phyloP scores from a whole-genome alignment of 345 rosid species.

The Syzygium aqueum region DNA sequence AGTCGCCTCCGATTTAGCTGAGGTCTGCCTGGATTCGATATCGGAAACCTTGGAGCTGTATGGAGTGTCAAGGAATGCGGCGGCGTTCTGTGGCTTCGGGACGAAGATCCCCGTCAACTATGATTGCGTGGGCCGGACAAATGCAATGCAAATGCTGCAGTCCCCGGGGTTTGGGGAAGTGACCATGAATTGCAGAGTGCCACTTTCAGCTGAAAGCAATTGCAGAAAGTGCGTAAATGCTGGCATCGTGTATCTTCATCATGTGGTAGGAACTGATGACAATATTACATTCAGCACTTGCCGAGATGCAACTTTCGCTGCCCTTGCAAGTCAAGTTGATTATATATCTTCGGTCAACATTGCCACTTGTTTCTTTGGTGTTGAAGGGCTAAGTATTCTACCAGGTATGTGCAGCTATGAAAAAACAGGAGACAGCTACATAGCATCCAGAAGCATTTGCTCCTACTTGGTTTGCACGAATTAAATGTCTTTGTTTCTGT shows the following conservation, averaged over 20 bases:
- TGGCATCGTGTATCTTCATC: slow-evolving; percentile 61
- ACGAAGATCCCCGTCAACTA: slow-evolving; percentile 72
- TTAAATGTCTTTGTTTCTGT: neutral
- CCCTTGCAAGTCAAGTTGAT: slow-evolving; percentile 70
- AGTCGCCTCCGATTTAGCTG: slow-evolving; percentile 39
- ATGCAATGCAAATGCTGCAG: slow-evolving; percentile 68
- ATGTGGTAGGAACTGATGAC: slow-evolving; percentile 41
- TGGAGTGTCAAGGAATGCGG: slow-evolving; percentile 78
- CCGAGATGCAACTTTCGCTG: slow-evolving; percentile 79
- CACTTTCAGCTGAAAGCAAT: slow-evolving; percentile 35
- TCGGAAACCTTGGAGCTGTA: slow-evolving; percentile 60
- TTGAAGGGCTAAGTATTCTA: slow-evolving; percentile 47
- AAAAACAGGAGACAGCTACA: neutral
- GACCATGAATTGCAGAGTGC: slow-evolving; percentile 46
- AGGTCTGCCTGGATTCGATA: slow-evolving; percentile 54
- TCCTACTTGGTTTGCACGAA: neutral
- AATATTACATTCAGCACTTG: slow-evolving; percentile 74
- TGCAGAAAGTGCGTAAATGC: slow-evolving; percentile 81
- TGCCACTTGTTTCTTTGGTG: slow-evolving; percentile 83
- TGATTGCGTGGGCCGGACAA: slow-evolving; percentile 62
- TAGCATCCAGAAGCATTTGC: neutral
- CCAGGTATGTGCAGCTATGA: slow-evolving; percentile 26
- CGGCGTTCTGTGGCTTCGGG: slow-evolving; percentile 73
- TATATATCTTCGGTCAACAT: slow-evolving; percentile 43
- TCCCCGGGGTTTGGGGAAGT: slow-evolving; percentile 61